These are phyloP conservation scores for Posidonia australis DNA, from an alignment of 106 monocot species.

Conservation along the genomic window DNA sequence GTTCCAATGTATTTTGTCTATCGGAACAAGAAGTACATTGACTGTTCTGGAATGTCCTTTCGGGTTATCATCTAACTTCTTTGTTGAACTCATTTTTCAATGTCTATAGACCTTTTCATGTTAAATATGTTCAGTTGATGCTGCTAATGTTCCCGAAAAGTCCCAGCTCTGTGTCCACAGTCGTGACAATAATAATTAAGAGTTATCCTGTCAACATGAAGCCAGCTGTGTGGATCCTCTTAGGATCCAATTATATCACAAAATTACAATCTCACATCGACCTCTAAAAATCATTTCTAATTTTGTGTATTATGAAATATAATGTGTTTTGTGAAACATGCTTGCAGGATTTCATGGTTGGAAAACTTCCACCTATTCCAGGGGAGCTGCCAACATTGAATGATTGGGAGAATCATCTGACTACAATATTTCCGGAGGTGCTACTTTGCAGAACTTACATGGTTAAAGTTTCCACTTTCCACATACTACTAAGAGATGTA, in stretches of 20 bases:
- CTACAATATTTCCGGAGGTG: slow-evolving; percentile 97
- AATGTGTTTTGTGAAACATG: neutral
- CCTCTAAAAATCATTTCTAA: too few relatives aligned
- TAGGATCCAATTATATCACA: too few relatives aligned
- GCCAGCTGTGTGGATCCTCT: too few relatives aligned
- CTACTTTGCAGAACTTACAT: neutral
- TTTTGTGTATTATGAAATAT: neutral
- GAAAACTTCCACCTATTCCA: slow-evolving; percentile 74
- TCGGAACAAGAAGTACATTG: slow-evolving; percentile 83
- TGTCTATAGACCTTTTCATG: neutral
- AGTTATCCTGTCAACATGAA: too few relatives aligned
- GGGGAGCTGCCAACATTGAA: slow-evolving; percentile 82
- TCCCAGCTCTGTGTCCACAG: too few relatives aligned
- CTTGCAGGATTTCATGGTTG: slow-evolving; percentile 76
- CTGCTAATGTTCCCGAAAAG: neutral
- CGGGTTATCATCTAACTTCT: slow-evolving; percentile 48
- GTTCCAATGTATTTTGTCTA: slow-evolving; percentile 99
- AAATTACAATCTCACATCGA: too few relatives aligned
- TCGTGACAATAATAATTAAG: too few relatives aligned
- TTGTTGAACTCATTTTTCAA: neutral
- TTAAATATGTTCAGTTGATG: neutral
- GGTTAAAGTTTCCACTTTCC: neutral
- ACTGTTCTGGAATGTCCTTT: slow-evolving; percentile 93
- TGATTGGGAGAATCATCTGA: slow-evolving; percentile 99
- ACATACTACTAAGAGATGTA: neutral